A percentile compares a stretch with the other conserved stretches of the same genome.
Conservation (phyloP, 371 early-diverging fungal genomes). For the Batrachochytrium dendrobatidis region DNA sequence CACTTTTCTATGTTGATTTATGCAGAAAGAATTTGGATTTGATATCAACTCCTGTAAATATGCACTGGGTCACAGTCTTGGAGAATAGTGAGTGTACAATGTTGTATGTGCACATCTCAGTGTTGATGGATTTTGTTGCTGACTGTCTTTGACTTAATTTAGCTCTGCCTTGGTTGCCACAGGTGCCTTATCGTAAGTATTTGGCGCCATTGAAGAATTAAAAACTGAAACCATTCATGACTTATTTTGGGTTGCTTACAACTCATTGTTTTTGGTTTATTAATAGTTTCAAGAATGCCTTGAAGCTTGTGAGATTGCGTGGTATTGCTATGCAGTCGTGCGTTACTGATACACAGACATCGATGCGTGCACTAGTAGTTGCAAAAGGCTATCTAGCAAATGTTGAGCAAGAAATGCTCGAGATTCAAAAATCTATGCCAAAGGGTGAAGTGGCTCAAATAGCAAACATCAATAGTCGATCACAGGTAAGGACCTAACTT, state of each 20-base stretch:
- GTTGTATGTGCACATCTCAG: conserved; percentile 1
- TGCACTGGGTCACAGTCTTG: conserved; percentile 87
- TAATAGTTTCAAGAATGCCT: conserved; percentile 61
- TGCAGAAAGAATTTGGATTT: conserved; percentile 64
- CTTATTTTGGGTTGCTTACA: too few species aligned
- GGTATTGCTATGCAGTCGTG: conserved; percentile 84
- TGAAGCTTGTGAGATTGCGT: conserved; percentile 74
- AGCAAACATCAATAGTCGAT: conserved; percentile 74
- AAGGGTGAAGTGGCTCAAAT: conserved; percentile 65
- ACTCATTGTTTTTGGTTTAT: neutral
- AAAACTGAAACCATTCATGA: too few species aligned
- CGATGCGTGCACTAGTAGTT: conserved; percentile 85
- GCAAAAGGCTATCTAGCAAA: conserved; percentile 63
- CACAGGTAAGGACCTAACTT: conserved; percentile 1
- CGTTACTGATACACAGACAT: conserved; percentile 60
- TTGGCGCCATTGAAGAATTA: too few species aligned
- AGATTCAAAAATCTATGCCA: conserved; percentile 51
- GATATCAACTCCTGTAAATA: conserved; percentile 65
- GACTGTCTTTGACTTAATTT: neutral
- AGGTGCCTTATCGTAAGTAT: neutral
- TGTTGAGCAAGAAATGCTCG: conserved; percentile 56
- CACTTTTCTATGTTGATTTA: neutral
- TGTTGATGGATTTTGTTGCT: neutral
- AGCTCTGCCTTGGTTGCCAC: conserved; percentile 27
- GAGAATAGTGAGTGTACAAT: conserved; percentile 62